Conservation (phyloP, 2,329 filamentous ascomycete species). For the Arthrobotrys entomopaga region DNA sequence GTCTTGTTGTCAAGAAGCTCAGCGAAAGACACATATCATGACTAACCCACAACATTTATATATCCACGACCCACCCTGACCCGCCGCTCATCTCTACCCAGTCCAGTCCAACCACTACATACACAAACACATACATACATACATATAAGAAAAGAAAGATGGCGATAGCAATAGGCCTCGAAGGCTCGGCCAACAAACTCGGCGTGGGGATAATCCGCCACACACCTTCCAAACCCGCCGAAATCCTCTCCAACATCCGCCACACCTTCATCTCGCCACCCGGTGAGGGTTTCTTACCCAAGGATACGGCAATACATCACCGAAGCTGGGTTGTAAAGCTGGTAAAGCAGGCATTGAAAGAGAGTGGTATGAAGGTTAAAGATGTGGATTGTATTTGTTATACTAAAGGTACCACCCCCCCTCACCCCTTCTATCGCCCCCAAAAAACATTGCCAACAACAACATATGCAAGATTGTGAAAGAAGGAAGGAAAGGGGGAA, state of each 20-base stretch:
- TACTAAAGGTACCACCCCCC: slow-evolving; percentile 71
- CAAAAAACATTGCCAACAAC: not conserved
- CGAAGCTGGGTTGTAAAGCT: slow-evolving; percentile 82
- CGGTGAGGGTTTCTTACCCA: slow-evolving; percentile 92
- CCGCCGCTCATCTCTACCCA: not conserved
- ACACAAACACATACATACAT: slow-evolving; percentile 5
- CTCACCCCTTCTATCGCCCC: not conserved
- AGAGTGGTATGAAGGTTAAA: slow-evolving; percentile 70
- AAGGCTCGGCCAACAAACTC: slow-evolving; percentile 98
- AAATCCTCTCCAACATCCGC: slow-evolving; percentile 90
- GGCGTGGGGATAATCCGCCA: slow-evolving; percentile 93
- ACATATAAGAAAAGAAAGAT: slow-evolving; percentile 54
- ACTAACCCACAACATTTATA: slow-evolving; percentile 23
- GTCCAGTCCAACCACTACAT: not conserved
- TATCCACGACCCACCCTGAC: slow-evolving; percentile 17
- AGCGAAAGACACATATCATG: too few species aligned
- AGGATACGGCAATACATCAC: slow-evolving; percentile 95
- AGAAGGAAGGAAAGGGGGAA: not conserved
- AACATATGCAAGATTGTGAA: not conserved
- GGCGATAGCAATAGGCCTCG: slow-evolving; percentile 78
- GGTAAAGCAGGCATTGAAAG: slow-evolving; percentile 79
- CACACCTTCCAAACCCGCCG: slow-evolving; percentile 66
- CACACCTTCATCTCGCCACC: slow-evolving; percentile 93
- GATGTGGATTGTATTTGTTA: slow-evolving; percentile 94
- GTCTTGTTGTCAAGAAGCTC: too few species aligned